phyloP scores from a whole-genome alignment of 192 early-diverging fungal species.

The Coemansia reversa region DNA sequence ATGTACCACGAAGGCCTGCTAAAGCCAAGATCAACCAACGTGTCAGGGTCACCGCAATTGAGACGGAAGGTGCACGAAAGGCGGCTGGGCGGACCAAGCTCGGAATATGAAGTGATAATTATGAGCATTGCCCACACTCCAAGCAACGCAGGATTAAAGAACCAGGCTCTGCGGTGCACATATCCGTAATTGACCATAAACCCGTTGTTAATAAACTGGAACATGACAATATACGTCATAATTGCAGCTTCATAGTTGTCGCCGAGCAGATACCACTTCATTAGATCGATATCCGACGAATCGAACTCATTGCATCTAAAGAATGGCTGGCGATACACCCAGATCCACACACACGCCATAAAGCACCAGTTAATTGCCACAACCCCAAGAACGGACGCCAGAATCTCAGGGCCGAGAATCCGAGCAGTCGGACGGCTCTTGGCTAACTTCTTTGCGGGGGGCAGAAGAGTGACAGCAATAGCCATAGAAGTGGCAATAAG shows the following conservation, averaged over 20 bases:
- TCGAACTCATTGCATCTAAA: slow-evolving; percentile 69
- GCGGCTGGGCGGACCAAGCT: slow-evolving; percentile 62
- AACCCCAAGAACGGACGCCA: slow-evolving; percentile 59
- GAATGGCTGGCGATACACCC: slow-evolving; percentile 31
- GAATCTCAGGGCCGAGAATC: slow-evolving; percentile 63
- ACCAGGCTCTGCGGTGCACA: slow-evolving; percentile 54
- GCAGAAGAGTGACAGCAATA: slow-evolving; percentile 54
- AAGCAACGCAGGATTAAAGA: slow-evolving; percentile 56
- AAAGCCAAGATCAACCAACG: slow-evolving; percentile 30
- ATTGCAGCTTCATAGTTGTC: slow-evolving; percentile 66
- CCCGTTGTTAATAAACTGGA: slow-evolving; percentile 65
- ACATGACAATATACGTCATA: slow-evolving; percentile 54
- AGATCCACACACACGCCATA: slow-evolving; percentile 53
- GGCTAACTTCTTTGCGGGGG: slow-evolving; percentile 49
- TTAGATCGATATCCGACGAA: slow-evolving; percentile 49
- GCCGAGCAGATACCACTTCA: slow-evolving; percentile 65
- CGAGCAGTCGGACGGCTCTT: slow-evolving; percentile 60
- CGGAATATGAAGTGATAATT: slow-evolving; percentile 51
- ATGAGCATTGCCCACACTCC: slow-evolving; percentile 56
- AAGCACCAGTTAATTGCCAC: slow-evolving; percentile 63
- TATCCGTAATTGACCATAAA: slow-evolving; percentile 60
- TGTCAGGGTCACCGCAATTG: slow-evolving; percentile 65
- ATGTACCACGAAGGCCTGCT: slow-evolving; percentile 36
- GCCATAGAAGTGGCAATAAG: slow-evolving; percentile 55
- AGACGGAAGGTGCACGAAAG: slow-evolving; percentile 60